Conservation (phyloP, 106 monocot genomes). For the Amphibolis antarctica region DNA sequence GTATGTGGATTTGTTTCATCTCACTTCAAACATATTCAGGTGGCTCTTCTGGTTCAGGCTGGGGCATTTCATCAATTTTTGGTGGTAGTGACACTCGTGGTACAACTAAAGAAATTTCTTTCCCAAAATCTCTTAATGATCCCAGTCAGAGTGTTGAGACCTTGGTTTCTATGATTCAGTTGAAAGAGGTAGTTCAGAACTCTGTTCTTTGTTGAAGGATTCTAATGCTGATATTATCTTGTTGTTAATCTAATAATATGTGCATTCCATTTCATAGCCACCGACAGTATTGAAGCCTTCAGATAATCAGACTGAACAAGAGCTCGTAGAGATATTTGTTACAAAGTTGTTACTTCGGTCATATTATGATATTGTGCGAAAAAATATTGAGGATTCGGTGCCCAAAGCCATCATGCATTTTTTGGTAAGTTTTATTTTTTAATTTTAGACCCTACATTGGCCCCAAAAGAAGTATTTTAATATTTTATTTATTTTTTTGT, state of each 20-base stretch:
- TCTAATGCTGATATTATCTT: background rate
- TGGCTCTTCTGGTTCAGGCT: conserved; percentile 44
- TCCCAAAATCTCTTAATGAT: conserved; percentile 26
- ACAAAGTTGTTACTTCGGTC: conserved; percentile 82
- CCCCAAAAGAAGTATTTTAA: too few relatives aligned
- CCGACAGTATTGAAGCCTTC: conserved; percentile 71
- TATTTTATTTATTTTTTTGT: too few relatives aligned
- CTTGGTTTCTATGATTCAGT: conserved; percentile 46
- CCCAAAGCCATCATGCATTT: conserved; percentile 99
- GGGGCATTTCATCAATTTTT: conserved; percentile 89
- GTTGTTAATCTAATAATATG: background rate
- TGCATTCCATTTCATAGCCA: conserved; percentile 33
- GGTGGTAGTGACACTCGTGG: conserved; percentile 57
- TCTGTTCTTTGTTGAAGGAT: background rate
- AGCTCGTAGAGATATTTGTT: conserved; percentile 67
- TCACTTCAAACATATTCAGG: conserved; percentile 28
- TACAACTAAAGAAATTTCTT: conserved; percentile 31
- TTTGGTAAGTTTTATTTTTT: conserved; percentile 46
- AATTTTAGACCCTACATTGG: too few relatives aligned
- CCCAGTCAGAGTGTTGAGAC: conserved; percentile 39
- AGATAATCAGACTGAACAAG: conserved; percentile 72
- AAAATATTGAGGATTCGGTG: conserved; percentile 81
- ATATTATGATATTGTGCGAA: conserved; percentile 94
- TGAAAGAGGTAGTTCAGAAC: conserved; percentile 54
- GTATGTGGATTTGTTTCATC: background rate